These are phyloP conservation scores for Pichia kluyveri DNA, from an alignment of 805 yeast species.

Conservation along the genomic window DNA sequence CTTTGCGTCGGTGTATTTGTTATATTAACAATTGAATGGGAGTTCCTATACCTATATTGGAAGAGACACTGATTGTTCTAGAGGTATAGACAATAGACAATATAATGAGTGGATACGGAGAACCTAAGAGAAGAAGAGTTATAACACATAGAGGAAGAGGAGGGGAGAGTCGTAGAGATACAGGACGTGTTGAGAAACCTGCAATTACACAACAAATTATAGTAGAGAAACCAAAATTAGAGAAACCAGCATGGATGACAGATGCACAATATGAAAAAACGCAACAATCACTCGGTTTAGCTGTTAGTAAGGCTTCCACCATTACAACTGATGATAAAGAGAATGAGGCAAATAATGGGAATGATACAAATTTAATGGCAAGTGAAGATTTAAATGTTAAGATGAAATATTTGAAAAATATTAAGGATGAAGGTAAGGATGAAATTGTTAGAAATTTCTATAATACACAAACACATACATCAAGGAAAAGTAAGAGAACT, in stretches of 20 bases:
- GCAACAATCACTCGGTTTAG: constrained; percentile 11
- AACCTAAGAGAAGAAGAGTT: constrained; percentile 14
- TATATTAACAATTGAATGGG: too few species aligned
- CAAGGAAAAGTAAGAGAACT: constrained; percentile 54
- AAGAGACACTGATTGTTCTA: too few species aligned
- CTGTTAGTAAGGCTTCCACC: not conserved
- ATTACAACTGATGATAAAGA: not conserved
- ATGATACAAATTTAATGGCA: constrained; percentile 18
- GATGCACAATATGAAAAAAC: constrained; percentile 20
- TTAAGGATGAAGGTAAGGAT: constrained; percentile 36
- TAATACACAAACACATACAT: constrained; percentile 69
- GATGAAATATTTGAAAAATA: constrained; percentile 22
- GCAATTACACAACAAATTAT: not conserved
- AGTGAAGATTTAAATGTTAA: constrained; percentile 13
- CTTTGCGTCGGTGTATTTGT: not conserved
- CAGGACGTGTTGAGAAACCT: not conserved
- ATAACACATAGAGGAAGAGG: constrained; percentile 11
- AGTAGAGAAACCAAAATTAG: not conserved
- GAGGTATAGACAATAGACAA: too few species aligned
- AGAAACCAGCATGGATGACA: constrained; percentile 28
- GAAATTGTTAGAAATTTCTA: constrained; percentile 75
- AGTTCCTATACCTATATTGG: too few species aligned
- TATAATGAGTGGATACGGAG: not conserved
- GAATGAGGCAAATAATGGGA: not conserved
- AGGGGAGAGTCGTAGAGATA: constrained; percentile 11